Base-by-base conservation (phyloP, 2,329 filamentous ascomycete genomes). In the Epichloe gansuensis region DNA sequence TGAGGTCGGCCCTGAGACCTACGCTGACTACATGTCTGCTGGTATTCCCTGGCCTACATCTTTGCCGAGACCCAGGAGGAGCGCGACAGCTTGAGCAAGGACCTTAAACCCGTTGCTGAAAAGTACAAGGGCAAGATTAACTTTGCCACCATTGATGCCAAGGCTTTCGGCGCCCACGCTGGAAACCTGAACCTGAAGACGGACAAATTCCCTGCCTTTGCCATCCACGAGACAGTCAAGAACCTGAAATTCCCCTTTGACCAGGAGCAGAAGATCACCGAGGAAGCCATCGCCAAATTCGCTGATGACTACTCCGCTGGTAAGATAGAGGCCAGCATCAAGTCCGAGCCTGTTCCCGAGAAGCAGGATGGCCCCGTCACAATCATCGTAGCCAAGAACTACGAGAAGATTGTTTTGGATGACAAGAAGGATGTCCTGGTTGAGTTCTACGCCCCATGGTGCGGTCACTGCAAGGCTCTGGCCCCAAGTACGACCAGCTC, bases 361-460 rank as follows among this genome's bases (percentile, higher is more conserved):
- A 86, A 80, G 59, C 88, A 98, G 72, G 90, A 96, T 59, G 90
- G 88, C 53, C 80, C 89, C 58, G 91, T 96, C 64, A 84, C 83
- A 56, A 78, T 94, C 56, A 80, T 98, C 54, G 93, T 98, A 54
- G 93, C 91, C 69, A 87, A 95, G 76, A 91, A 81, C 75, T 98
- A 96, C 80, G 78, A 95, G 58, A 80, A 94, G 7, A 75, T 97
- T 61, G 91, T 98, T 65, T 80, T 96, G 52, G 86, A 98, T 67
- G 86, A 95, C 71, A 79, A 85, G 68, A 97, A 97, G 85, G 93
- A 98, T 71, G 93, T 98, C 55, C 81, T 98, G 60, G 74, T 98
- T 59, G 93, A 98, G 78, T 97, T 95, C 77, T 98, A 98, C 76
- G 93, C 93, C 55, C 93, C 93, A 59, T 98, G 93, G 93, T 98